Percentiles rank a stretch among this genome's conserved stretches.
phyloP scores from a whole-genome alignment of 345 rosid species.

The Boechera retrofracta region DNA sequence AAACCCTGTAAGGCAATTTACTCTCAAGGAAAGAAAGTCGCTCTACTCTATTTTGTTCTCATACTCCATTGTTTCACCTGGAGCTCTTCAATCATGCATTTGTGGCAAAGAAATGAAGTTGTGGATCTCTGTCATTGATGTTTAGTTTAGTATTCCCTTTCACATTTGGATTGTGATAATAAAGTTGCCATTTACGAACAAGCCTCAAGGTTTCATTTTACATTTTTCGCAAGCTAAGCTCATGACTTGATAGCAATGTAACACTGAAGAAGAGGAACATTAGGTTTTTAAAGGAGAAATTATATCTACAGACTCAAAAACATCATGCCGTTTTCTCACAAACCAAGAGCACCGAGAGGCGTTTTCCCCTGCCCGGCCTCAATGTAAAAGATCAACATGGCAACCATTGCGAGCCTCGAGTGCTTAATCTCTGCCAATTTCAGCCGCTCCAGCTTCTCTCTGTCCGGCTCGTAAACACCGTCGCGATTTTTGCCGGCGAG shows the following conservation, averaged over 20 bases:
- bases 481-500: constrained; percentile 67
- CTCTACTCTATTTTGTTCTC: constrained; percentile 20
- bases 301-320: constrained; percentile 46
- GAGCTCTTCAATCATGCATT: constrained; percentile 27
- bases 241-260: constrained; percentile 18
- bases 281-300: constrained; percentile 30
- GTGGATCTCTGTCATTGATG: constrained; percentile 15
- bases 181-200: constrained; percentile 10
- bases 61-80: constrained; percentile 7
- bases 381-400: constrained; percentile 92
- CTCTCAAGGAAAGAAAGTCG: constrained; percentile 23
- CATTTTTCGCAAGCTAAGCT: constrained; percentile 4
- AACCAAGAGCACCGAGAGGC: constrained; percentile 93
- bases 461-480: constrained; percentile 79
- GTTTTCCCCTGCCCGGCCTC: constrained; percentile 99
- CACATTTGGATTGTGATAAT: constrained; percentile 23
- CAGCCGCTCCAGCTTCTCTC: constrained; percentile 82
- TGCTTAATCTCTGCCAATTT: constrained; percentile 98
- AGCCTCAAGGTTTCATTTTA: constrained; percentile 15
- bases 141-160: constrained; percentile 14
- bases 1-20: constrained; percentile 24
- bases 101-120: constrained; percentile 16
- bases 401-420: constrained; percentile 91
- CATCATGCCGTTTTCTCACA: constrained; percentile 51
- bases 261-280: constrained; percentile 32